These are phyloP conservation scores for Fusarium napiforme DNA, from an alignment of 2,329 filamentous ascomycete species.

Conservation along the genomic window DNA sequence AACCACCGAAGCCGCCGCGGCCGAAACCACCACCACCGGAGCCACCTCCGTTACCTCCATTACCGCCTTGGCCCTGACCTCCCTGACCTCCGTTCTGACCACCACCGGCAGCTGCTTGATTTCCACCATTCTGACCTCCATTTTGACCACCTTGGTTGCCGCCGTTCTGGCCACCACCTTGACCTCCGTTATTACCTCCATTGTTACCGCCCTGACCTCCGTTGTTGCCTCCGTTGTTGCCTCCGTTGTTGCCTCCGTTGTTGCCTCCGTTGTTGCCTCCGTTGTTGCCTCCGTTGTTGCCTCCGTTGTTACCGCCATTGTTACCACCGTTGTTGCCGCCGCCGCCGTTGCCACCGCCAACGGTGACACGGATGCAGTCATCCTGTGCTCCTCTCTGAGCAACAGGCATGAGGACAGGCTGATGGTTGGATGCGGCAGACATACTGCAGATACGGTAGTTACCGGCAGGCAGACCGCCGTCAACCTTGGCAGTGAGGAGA, in stretches of 20 bases:
- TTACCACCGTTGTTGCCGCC: conserved; percentile 27
- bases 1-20: conserved; percentile 9
- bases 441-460: conserved; percentile 75
- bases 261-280: background rate
- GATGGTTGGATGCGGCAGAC: conserved; percentile 71
- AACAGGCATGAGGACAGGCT: conserved; percentile 73
- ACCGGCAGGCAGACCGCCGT: conserved; percentile 68
- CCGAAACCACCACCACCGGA: conserved; percentile 12
- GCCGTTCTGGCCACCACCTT: background rate
- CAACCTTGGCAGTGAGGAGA: conserved; percentile 63
- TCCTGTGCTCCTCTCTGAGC: conserved; percentile 75
- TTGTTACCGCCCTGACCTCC: too few relatives aligned
- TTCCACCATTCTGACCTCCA: conserved; percentile 12
- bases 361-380: conserved; percentile 71
- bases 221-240: too few relatives aligned
- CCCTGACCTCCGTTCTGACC: background rate
- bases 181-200: too few relatives aligned
- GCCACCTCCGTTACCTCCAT: conserved; percentile 1
- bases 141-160: background rate
- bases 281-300: background rate
- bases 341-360: conserved; percentile 49
- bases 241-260: background rate
- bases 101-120: too few relatives aligned
- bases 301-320: conserved; percentile 9
- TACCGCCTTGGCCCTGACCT: conserved; percentile 18